phyloP scores from a whole-genome alignment of 148 eudicot genomes.

The Heliosperma pusillum region DNA sequence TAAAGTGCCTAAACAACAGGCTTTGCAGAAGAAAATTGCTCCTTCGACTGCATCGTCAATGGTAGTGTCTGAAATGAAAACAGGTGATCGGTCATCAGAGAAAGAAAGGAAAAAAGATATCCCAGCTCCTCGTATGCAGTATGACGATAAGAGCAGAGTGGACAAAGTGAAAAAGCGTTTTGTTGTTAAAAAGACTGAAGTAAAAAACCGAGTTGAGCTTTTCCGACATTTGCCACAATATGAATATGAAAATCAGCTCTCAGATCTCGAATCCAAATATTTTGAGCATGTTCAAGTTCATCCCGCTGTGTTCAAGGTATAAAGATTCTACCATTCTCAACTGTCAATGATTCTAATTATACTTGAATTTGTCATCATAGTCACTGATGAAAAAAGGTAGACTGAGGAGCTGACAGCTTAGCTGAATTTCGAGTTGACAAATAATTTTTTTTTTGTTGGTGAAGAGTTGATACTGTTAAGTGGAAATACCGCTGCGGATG shows the following conservation, averaged over 20 bases:
- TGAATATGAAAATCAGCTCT: conserved; percentile 70
- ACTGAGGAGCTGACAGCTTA: background rate
- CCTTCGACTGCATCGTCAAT: conserved; percentile 35
- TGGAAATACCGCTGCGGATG: background rate
- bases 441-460: background rate
- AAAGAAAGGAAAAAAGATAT: conserved; percentile 81
- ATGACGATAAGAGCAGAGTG: conserved; percentile 77
- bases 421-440: background rate
- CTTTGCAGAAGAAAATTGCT: conserved; percentile 46
- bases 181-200: conserved; percentile 71
- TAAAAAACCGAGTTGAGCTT: conserved; percentile 70
- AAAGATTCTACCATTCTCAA: background rate
- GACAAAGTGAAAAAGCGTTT: conserved; percentile 80
- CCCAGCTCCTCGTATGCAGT: conserved; percentile 86
- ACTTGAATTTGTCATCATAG: background rate
- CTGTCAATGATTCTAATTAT: background rate
- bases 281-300: conserved; percentile 66
- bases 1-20: conserved; percentile 48
- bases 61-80: conserved; percentile 55
- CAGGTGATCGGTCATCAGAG: conserved; percentile 53
- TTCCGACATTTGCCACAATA: conserved; percentile 92
- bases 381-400: background rate
- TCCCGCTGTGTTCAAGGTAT: conserved; percentile 91
- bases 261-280: conserved; percentile 64
- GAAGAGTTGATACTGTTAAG: background rate